A percentile compares a stretch with the other conserved stretches of the same genome.
These are phyloP conservation scores for Arbutus unedo DNA, from an alignment of 148 eudicot species.

Conservation along the genomic window DNA sequence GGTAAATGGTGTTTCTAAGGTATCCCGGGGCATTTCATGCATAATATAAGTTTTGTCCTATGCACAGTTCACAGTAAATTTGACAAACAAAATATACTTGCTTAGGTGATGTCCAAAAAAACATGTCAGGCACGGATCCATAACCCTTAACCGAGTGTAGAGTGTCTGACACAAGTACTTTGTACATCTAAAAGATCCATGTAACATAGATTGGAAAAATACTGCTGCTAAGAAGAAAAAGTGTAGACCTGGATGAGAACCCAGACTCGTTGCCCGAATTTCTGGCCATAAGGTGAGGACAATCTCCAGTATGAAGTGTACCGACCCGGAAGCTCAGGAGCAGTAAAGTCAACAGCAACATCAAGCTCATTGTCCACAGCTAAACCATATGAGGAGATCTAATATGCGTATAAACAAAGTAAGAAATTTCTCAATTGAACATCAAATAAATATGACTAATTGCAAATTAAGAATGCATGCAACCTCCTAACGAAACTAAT, in stretches of 20 bases:
- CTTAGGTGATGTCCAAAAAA: neutral
- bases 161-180: neutral
- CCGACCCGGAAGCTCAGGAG: slow-evolving; percentile 74
- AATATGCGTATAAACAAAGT: neutral
- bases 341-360: slow-evolving; percentile 69
- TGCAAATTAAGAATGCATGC: neutral
- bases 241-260: slow-evolving; percentile 68
- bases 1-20: neutral
- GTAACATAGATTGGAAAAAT: neutral
- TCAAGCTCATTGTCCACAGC: slow-evolving; percentile 47
- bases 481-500: neutral
- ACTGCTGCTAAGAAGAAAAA: neutral
- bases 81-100: neutral
- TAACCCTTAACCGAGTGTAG: neutral
- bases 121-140: neutral
- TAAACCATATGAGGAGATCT: slow-evolving; percentile 58
- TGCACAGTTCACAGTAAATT: neutral
- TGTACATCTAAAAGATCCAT: neutral
- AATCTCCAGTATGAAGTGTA: slow-evolving; percentile 82
- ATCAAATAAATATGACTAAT: neutral
- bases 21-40: neutral
- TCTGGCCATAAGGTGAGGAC: slow-evolving; percentile 61
- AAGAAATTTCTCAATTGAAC: neutral
- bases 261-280: slow-evolving; percentile 85
- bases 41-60: neutral